Evolutionary conservation across 2,329 filamentous ascomycete species (phyloP).

Genomic region (Corynespora cassiicola): DNA sequence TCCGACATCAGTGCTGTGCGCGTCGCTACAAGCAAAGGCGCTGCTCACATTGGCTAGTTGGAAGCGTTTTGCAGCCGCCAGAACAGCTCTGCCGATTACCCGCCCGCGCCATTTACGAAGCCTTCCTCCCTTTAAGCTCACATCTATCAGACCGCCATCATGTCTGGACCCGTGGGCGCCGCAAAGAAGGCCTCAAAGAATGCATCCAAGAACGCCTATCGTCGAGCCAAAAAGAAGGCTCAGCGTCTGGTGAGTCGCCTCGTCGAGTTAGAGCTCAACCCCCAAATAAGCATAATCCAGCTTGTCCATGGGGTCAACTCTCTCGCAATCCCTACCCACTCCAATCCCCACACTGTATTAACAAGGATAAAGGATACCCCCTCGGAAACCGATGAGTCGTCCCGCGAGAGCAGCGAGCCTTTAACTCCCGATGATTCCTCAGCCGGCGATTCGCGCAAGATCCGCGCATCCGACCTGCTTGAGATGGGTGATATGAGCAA

Average conservation of each 20-base stretch:
- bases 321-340: neutral
- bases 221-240: constrained; percentile 93
- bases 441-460: constrained; percentile 44
- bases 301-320: no score
- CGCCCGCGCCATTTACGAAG: no score
- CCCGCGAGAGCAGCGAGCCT: constrained; percentile 46
- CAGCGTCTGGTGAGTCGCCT: constrained; percentile 72
- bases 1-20: no score
- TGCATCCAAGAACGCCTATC: constrained; percentile 92
- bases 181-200: constrained; percentile 57
- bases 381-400: constrained; percentile 38
- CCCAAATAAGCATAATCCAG: no score
- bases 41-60: no score
- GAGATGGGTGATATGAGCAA: constrained; percentile 46
- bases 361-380: constrained; percentile 41
- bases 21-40: no score
- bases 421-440: constrained; percentile 37
- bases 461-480: constrained; percentile 54
- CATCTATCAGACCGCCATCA: constrained; percentile 25
- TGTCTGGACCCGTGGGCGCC: constrained; percentile 40
- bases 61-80: no score
- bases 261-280: no score
- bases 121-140: no score
- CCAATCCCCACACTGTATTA: constrained; percentile 15
- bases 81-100: no score